Base-by-base conservation (phyloP, 352 stramenopile species). In the Globisporangium heterothallicum region DNA sequence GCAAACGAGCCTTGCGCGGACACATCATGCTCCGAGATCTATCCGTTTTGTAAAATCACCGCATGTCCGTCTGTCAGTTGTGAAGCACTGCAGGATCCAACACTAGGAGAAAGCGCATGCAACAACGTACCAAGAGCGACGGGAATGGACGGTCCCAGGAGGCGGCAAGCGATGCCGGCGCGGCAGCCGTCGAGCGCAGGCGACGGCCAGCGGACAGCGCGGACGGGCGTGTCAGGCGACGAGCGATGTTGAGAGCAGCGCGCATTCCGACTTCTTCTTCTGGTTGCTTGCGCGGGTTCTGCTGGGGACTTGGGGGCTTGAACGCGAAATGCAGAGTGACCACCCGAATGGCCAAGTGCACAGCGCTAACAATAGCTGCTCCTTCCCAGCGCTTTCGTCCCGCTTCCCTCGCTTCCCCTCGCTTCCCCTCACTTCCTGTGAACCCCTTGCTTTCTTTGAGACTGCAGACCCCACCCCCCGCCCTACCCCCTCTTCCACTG, bases 1-100 rank as follows among this genome's bases (percentile, higher is more conserved):
- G 87, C 87, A 56, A 96, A 96, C 44, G 86, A 94, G 34, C 82
- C 82, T 53, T 93, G 79, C n/a, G 79, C 82, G 8, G 78, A 78
- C 24, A 90, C 68, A 9, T 72, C 67, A 22, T 89, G 64, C 47
- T 86, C 71, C n/a, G 78, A 84, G 32, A 92, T 82, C 81, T 92
- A 59, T 16, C n/a, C n/a, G n/a, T n/a, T n/a, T 16, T 8, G 4
- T 25, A 19, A 36, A 8, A 7, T 12, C 16, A 13, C 22, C 16
- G 40, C 18, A 29, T 2, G 14, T 42, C n/a, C 27, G 21, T 5
- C 25, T 41, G 6, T 46, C n/a, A 40, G 50, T 24, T 18, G n/a
- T n/a, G n/a, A 57, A 6, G 27, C 5, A 12, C 34, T 49, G 0
- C 32, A 6, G 34, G 12, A 4, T 21, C 19, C 46, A 21, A 41